A percentile compares a stretch with the other conserved stretches of the same genome.
These are phyloP conservation scores for Trichoderma asperellum DNA, from an alignment of 2,329 filamentous ascomycete species.

Conservation along the genomic window DNA sequence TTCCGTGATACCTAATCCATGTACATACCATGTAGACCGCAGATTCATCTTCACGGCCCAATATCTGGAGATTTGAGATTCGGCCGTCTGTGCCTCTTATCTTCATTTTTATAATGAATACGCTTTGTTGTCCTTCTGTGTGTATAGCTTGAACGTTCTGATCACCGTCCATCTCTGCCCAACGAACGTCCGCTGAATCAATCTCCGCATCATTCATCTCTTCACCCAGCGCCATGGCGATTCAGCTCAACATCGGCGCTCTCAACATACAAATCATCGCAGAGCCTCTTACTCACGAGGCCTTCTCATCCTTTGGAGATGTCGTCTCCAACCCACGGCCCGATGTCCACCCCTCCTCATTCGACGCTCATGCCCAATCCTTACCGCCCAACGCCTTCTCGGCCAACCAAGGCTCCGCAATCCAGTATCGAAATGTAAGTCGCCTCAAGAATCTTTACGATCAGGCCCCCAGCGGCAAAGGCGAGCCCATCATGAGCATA, in stretches of 20 bases:
- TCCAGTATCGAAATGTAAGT: conserved; percentile 85
- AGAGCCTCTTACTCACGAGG: conserved; percentile 66
- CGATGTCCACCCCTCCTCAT: conserved; percentile 53
- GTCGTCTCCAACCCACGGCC: conserved; percentile 76
- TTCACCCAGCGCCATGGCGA: conserved; percentile 33
- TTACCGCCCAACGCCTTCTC: conserved; percentile 57
- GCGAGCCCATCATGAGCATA: conserved; percentile 75
- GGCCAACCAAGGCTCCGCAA: conserved; percentile 84
- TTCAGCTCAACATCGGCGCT: conserved; percentile 36
- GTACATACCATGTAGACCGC: background rate
- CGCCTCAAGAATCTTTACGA: conserved; percentile 71
- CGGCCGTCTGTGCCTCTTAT: background rate
- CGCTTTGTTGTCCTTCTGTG: background rate
- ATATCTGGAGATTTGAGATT: background rate
- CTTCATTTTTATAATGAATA: background rate
- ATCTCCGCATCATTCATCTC: no score
- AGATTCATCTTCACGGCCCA: background rate
- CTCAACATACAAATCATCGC: conserved; percentile 53
- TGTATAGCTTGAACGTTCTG: background rate
- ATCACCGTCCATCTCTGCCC: background rate
- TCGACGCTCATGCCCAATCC: conserved; percentile 45
- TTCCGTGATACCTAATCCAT: background rate
- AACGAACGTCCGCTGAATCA: background rate
- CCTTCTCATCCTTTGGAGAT: conserved; percentile 81
- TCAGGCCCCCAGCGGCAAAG: conserved; percentile 60